Percentiles rank a stretch among this genome's conserved stretches.
Evolutionary conservation across 768 basidiomycete genomes (phyloP).

Genomic region (Amanita rubescens): DNA sequence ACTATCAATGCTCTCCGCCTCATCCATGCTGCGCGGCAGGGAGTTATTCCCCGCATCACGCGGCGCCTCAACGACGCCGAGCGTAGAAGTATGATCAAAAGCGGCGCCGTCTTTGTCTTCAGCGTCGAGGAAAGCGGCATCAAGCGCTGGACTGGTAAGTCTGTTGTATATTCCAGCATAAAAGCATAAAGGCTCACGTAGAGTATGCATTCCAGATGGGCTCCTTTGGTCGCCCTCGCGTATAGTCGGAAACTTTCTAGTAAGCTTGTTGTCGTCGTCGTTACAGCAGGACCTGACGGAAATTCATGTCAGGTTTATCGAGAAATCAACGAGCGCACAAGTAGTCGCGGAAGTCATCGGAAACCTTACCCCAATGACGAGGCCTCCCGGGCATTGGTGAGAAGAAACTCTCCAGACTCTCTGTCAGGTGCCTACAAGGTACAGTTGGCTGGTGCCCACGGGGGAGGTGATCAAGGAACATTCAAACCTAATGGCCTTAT

Average conservation of each 20-base stretch:
- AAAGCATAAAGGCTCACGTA: slow-evolving; percentile 11
- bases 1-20: slow-evolving; percentile 76
- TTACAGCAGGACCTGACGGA: slow-evolving; percentile 1
- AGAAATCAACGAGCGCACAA: slow-evolving; percentile 64
- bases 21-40: slow-evolving; percentile 75
- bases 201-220: slow-evolving; percentile 32
- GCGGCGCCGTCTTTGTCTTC: slow-evolving; percentile 78
- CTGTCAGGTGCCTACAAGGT: slow-evolving; percentile 25
- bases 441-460: slow-evolving; percentile 23
- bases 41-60: slow-evolving; percentile 76
- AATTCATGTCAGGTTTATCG: slow-evolving; percentile 57
- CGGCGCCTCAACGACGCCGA: slow-evolving; percentile 81
- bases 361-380: slow-evolving; percentile 47
- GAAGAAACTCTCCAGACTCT: slow-evolving; percentile 35
- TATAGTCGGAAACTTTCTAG: slow-evolving; percentile 81
- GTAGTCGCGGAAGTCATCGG: slow-evolving; percentile 45
- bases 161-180: slow-evolving; percentile 5
- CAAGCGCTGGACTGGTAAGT: slow-evolving; percentile 74
- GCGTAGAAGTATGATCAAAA: slow-evolving; percentile 53
- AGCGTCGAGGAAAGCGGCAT: slow-evolving; percentile 86
- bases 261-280: slow-evolving; percentile 24
- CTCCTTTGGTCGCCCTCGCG: slow-evolving; percentile 78
- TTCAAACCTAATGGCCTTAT: slow-evolving; percentile 71
- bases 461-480: slow-evolving; percentile 41
- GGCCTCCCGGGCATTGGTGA: slow-evolving; percentile 28